These are phyloP conservation scores for Diversispora epigaea DNA, from an alignment of 192 early-diverging fungal species.

Conservation along the genomic window DNA sequence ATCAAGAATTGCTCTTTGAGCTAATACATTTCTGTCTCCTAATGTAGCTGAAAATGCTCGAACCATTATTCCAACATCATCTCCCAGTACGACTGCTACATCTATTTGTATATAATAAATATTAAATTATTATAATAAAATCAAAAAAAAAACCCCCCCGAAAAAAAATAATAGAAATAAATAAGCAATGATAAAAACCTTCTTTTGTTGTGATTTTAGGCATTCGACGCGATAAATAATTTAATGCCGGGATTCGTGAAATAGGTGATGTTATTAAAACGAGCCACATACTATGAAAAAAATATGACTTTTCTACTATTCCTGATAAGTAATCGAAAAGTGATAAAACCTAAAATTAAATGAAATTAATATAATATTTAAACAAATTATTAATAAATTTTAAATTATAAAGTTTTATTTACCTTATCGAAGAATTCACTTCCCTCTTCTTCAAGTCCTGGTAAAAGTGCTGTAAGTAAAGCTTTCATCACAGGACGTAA, in stretches of 20 bases:
- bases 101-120: conserved; percentile 41
- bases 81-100: conserved; percentile 67
- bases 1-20: conserved; percentile 82
- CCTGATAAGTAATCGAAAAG: conserved; percentile 67
- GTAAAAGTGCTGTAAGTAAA: conserved; percentile 76
- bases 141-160: too few species aligned
- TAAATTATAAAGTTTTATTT: conserved; percentile 13
- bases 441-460: conserved; percentile 86
- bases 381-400: background rate
- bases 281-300: conserved; percentile 83
- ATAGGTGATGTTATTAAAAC: conserved; percentile 68
- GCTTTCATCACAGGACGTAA: conserved; percentile 77
- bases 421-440: conserved; percentile 82
- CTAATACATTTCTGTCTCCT: conserved; percentile 72
- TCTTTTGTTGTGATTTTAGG: conserved; percentile 65
- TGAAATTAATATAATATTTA: background rate
- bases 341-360: conserved; percentile 39
- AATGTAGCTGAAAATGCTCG: conserved; percentile 74
- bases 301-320: conserved; percentile 71
- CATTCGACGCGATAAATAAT: conserved; percentile 75
- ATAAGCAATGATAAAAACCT: conserved; percentile 40
- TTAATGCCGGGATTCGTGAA: conserved; percentile 69
- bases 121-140: too few species aligned
- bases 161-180: background rate
- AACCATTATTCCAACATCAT: conserved; percentile 67